These are phyloP conservation scores for Rosa rugosa DNA, from an alignment of 306 rosid genomes.

Conservation along the genomic window DNA sequence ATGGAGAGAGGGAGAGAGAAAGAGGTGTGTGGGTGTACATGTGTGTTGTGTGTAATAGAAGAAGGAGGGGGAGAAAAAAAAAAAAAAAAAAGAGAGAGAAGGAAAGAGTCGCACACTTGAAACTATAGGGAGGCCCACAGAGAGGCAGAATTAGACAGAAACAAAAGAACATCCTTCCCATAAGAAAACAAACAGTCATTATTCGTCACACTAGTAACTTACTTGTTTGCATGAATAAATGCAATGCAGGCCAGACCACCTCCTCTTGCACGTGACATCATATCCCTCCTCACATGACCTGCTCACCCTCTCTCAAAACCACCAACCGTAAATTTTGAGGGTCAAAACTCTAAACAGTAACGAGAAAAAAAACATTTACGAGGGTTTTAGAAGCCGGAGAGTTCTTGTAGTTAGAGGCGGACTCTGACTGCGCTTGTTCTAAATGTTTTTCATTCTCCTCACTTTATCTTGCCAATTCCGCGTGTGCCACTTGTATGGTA, in stretches of 20 bases:
- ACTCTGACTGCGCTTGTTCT: no score
- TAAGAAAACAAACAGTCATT: conserved; percentile 51
- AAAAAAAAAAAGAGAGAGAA: not conserved
- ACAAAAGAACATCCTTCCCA: conserved; percentile 57
- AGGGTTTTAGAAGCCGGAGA: no score
- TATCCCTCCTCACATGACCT: conserved; percentile 36
- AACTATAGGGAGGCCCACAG: conserved; percentile 31
- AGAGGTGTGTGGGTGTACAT: not conserved
- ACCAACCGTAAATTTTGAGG: not conserved
- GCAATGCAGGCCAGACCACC: conserved; percentile 29
- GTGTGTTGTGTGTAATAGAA: not conserved
- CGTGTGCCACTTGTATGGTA: no score
- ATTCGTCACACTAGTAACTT: conserved; percentile 33
- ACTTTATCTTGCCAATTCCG: no score
- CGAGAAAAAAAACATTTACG: not conserved
- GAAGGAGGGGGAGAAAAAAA: not conserved
- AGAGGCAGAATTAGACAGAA: conserved; percentile 45
- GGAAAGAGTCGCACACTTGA: not conserved
- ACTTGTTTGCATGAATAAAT: conserved; percentile 54
- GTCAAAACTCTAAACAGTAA: not conserved
- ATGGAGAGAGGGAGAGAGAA: not conserved
- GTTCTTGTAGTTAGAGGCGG: no score
- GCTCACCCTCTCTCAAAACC: not conserved
- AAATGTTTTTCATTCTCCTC: no score
- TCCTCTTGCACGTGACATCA: conserved; percentile 38